These are phyloP conservation scores for Penicillium sp. DNA, from an alignment of 2,329 filamentous ascomycete genomes.

Conservation along the genomic window DNA sequence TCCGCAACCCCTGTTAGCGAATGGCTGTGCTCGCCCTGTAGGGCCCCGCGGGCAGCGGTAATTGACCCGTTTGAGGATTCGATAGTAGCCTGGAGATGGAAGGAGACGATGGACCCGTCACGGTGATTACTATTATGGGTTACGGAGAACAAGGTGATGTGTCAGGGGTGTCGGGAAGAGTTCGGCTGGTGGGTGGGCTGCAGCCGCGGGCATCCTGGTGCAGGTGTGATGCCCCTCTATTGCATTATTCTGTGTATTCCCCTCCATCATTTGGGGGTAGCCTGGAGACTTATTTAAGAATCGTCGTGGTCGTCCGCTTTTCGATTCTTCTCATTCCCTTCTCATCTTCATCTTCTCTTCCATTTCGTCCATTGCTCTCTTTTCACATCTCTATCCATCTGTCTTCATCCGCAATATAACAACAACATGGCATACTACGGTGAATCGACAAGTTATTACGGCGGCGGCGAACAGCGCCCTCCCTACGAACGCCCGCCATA, in stretches of 20 bases:
- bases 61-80: background rate
- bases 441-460: constrained; percentile 19
- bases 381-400: background rate
- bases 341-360: constrained; percentile 7
- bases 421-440: constrained; percentile 25
- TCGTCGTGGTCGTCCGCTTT: constrained; percentile 2
- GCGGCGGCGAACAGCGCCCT: constrained; percentile 6
- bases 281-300: constrained; percentile 7
- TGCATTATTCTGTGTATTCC: background rate
- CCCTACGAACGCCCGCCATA: constrained; percentile 15
- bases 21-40: constrained; percentile 8
- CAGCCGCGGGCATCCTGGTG: background rate
- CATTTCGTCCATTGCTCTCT: background rate
- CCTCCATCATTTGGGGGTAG: background rate
- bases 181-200: background rate
- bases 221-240: background rate
- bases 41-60: constrained; percentile 1
- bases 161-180: background rate
- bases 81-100: background rate
- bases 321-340: background rate
- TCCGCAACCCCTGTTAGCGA: constrained; percentile 1
- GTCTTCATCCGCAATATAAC: background rate
- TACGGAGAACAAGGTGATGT: background rate
- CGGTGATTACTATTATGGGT: background rate
- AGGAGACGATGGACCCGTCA: background rate